These are phyloP conservation scores for Aspergillaceae sp. DNA, from an alignment of 2,329 filamentous ascomycete genomes.

Conservation along the genomic window DNA sequence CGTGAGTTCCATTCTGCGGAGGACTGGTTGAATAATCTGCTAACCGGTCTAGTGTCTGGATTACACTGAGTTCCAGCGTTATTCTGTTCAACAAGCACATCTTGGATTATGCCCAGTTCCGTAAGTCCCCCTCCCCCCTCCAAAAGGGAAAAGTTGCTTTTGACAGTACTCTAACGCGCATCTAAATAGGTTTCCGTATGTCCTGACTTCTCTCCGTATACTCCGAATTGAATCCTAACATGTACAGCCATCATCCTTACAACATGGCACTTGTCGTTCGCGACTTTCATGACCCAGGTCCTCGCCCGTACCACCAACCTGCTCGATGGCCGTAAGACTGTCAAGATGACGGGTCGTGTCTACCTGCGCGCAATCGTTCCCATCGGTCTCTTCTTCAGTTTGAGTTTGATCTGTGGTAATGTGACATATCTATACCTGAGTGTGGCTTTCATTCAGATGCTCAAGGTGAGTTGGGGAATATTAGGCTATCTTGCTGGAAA, in stretches of 20 bases:
- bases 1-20: constrained; percentile 29
- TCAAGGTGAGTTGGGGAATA: constrained; percentile 56
- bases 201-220: constrained; percentile 33
- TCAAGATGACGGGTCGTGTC: constrained; percentile 93
- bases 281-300: constrained; percentile 87
- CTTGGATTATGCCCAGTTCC: constrained; percentile 73
- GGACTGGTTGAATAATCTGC: too few relatives aligned
- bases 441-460: constrained; percentile 97
- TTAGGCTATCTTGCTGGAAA: too few relatives aligned
- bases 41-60: constrained; percentile 62
- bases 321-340: constrained; percentile 87
- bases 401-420: constrained; percentile 94
- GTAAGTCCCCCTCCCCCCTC: constrained; percentile 42
- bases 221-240: constrained; percentile 5
- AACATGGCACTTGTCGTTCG: constrained; percentile 91
- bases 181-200: too few relatives aligned
- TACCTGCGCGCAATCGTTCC: constrained; percentile 90
- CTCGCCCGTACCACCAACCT: constrained; percentile 81
- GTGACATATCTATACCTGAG: constrained; percentile 89
- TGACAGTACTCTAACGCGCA: constrained; percentile 19
- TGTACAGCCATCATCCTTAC: constrained; percentile 58
- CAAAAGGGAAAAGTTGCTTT: not conserved
- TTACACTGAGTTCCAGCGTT: constrained; percentile 81
- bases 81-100: constrained; percentile 99
- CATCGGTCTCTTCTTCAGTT: constrained; percentile 89